Base-by-base conservation (phyloP, 163 green algal genomes). In the Trebouxiophyceae sp. region DNA sequence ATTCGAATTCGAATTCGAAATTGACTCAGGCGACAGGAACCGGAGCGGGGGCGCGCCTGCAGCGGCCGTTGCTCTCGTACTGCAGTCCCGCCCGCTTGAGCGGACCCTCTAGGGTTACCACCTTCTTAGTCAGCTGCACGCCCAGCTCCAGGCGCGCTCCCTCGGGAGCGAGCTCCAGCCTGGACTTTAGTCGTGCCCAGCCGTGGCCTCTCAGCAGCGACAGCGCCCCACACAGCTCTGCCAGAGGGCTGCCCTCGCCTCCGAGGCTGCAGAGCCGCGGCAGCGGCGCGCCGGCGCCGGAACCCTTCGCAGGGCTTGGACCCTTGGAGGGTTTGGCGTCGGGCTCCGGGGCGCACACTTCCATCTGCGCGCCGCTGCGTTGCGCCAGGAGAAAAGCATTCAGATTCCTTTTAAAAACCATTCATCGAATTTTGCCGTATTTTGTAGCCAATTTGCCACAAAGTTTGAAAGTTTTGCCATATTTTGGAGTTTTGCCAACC, bases 1-100 rank as follows among this genome's bases (percentile, higher is more conserved):
- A 50, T 50, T 50, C 19, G 39, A 50, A 50, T 50, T 50, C 19
- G 12, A 50, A 50, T 50, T 50, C n/a, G n/a, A n/a, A n/a, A n/a
- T n/a, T n/a, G n/a, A n/a, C n/a, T n/a, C n/a, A n/a, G n/a, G n/a
- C n/a, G n/a, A n/a, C n/a, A n/a, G n/a, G n/a, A n/a, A n/a, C n/a
- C n/a, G n/a, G n/a, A n/a, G n/a, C 12, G 39, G 12, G 39, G 39
- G 39, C 39, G 19, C 12, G 19, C 39, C 39, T 50, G 12, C 12
- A 50, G 39, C 12, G 39, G 19, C 12, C 12, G 39, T 50, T 16
- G 39, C 19, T n/a, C 12, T 50, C 39, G 39, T n/a, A 50, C 39
- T 12, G 22, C 12, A 8, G 47, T 57, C 22, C 16, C 47, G 22
- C 12, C 5, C 16, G 12, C 16, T 29, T 30, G 47, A 57, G 19